Base-by-base conservation (phyloP, 2,329 filamentous ascomycete genomes). In the Aspergillus luchuensis region DNA sequence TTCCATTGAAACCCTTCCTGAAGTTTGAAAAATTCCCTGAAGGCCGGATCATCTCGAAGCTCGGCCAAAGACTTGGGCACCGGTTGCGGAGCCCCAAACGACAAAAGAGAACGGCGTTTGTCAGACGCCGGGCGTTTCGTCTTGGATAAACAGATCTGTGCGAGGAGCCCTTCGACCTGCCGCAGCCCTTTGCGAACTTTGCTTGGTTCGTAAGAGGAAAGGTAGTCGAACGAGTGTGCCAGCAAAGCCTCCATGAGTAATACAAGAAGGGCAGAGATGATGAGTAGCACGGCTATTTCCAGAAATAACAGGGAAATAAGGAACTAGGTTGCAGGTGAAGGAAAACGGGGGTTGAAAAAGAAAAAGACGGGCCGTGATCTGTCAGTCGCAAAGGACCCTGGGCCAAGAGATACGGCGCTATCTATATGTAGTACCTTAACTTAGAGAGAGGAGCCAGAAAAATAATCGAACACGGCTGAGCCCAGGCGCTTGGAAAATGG, bases 1-100 rank as follows among this genome's bases (percentile, higher is more conserved):
- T 99, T 99, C 91, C 92, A 98, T 80, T 98, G 92, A 74, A 99
- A 99, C 2, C 93, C 91, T 73, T 98, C 93, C 76, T 99, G 95
- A 66, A 98, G 77, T 75, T 96, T 92, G 82, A 97, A 97, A 81
- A 98, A 98, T 77, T 97, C 92, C 67, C 91, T 84, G 74, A 97
- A 98, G 19, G 93, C 94, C 19, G 91, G 91, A 76, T 98, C 95
- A 65, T 89, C 86, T 54, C 86, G 84, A 64, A 97, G 80, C 59
- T 92, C 88, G 21, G 81, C 80, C 53, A 97, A 83, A 13, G 83
- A 82, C 78, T 91, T 92, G 56, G 80, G 79, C 30, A 78, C 76
- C 8, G 80, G 78, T 52, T 79, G 77, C 57, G 76, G 68, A 56
- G 76, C 68, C 28, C 74, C 76, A 38, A 76, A 70, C 4, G 76